Evolutionary conservation across 768 basidiomycete species (phyloP).

Genomic region (Tremella mesenterica): DNA sequence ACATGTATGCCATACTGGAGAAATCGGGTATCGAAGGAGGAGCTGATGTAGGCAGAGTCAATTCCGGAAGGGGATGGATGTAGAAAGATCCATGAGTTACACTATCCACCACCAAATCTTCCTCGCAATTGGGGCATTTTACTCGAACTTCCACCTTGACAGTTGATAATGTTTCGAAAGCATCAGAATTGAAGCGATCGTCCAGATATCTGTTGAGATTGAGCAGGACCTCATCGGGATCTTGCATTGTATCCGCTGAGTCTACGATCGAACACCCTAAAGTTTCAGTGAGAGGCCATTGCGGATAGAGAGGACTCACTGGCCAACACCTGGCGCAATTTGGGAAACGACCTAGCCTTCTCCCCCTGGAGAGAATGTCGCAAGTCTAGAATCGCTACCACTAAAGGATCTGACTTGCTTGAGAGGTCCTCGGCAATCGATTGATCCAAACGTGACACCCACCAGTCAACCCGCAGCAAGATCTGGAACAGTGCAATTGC

Average conservation of each 20-base stretch:
- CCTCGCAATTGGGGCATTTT: no score
- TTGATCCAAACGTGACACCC: neutral
- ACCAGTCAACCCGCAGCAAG: neutral
- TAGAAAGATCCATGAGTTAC: no score
- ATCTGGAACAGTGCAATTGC: constrained; percentile 3
- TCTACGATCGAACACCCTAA: neutral
- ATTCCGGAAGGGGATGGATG: no score
- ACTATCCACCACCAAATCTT: no score
- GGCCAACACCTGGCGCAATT: neutral
- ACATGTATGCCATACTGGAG: no score
- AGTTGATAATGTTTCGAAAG: no score
- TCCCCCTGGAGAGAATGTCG: neutral
- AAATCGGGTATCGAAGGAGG: no score
- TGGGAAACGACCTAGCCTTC: neutral
- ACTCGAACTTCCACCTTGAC: no score
- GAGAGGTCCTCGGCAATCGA: neutral
- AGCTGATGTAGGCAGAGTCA: no score
- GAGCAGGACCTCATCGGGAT: neutral
- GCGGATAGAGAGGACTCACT: neutral
- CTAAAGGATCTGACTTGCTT: neutral
- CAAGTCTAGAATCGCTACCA: neutral
- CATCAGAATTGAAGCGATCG: no score
- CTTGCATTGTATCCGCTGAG: neutral
- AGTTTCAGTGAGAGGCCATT: neutral
- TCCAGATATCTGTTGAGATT: neutral